Conservation (phyloP, 768 basidiomycete species). For the Chalciporus pseudorubinellus region DNA sequence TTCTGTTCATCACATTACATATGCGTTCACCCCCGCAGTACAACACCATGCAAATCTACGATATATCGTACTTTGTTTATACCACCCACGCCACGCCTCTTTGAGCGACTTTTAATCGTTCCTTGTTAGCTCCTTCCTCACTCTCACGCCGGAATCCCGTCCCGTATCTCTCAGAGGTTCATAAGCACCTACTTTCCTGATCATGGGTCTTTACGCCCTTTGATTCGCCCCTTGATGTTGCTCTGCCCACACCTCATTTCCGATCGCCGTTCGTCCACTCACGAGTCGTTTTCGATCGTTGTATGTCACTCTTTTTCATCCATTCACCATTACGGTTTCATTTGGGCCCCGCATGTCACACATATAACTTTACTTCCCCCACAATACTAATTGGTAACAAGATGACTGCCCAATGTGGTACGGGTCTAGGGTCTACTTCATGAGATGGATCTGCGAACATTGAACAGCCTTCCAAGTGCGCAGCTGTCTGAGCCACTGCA, state of each 20-base stretch:
- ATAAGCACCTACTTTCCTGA: background rate
- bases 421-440: too few relatives aligned
- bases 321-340: too few relatives aligned
- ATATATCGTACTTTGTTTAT: slow-evolving; percentile 4
- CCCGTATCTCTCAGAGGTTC: background rate
- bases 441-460: too few relatives aligned
- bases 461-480: too few relatives aligned
- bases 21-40: background rate
- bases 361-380: background rate
- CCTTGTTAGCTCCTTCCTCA: background rate
- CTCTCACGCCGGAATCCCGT: background rate
- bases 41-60: slow-evolving; percentile 18
- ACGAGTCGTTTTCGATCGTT: background rate
- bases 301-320: too few relatives aligned
- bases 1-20: slow-evolving; percentile 16
- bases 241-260: background rate
- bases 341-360: too few relatives aligned
- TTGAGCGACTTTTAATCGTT: background rate
- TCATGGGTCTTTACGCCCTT: too few relatives aligned
- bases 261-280: background rate
- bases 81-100: background rate
- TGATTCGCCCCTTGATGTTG: background rate
- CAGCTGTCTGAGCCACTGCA: too few relatives aligned
- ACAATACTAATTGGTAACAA: too few relatives aligned
- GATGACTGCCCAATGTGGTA: too few relatives aligned